These are phyloP conservation scores for Volvox africanus DNA, from an alignment of 139 green algal genomes.

Conservation along the genomic window DNA sequence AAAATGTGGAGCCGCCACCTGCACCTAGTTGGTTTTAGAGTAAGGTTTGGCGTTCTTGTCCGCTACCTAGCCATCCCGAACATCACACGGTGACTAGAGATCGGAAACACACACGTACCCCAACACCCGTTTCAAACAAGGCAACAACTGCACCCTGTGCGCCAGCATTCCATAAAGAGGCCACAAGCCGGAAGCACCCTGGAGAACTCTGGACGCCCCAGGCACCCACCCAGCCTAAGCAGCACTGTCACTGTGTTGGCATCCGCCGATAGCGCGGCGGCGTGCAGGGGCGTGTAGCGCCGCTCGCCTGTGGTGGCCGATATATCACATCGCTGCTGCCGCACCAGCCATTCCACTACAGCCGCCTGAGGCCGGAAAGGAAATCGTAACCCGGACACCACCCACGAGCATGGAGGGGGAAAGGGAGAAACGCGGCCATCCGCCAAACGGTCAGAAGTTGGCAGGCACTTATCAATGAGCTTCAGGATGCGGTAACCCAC, in stretches of 20 bases:
- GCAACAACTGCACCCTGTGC: not conserved
- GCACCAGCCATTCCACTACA: slow-evolving; percentile 45
- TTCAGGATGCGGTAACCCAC: no score
- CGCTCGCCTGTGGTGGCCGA: slow-evolving; percentile 40
- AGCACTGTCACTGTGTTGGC: slow-evolving; percentile 52
- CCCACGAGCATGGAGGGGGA: not conserved
- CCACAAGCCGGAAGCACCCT: not conserved
- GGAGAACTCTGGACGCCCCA: not conserved
- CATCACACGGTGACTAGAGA: no score
- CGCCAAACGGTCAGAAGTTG: not conserved
- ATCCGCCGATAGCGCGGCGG: slow-evolving; percentile 60
- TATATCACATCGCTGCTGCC: not conserved
- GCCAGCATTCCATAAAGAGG: not conserved
- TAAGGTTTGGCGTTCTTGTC: no score
- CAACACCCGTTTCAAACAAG: no score
- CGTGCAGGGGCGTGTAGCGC: slow-evolving; percentile 64
- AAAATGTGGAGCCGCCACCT: no score
- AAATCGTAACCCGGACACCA: not conserved
- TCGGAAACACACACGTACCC: no score
- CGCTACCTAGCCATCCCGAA: no score
- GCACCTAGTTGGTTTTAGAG: no score
- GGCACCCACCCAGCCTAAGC: slow-evolving; percentile 53
- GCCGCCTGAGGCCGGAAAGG: not conserved
- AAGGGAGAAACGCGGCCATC: not conserved
- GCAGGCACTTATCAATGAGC: not conserved